Evolutionary conservation across 2,329 filamentous ascomycete genomes (phyloP).

Genomic region (Xylaria sp.): DNA sequence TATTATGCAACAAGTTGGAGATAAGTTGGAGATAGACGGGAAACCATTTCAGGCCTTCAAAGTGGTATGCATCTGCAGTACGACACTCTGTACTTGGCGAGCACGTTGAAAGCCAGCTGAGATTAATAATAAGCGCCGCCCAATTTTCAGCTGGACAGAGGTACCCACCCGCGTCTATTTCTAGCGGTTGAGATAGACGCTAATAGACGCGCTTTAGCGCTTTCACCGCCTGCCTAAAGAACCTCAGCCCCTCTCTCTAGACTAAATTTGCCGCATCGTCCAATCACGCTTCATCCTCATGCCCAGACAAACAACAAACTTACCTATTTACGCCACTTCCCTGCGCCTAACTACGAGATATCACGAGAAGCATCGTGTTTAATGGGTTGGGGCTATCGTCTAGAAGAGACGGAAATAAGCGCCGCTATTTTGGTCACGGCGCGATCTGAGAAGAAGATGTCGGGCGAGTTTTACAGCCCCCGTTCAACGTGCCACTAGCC

Average conservation of each 20-base stretch:
- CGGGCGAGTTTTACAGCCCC: slow-evolving; percentile 3
- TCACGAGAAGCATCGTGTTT: slow-evolving; percentile 2
- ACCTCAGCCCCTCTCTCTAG: slow-evolving; percentile 2
- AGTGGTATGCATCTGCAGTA: slow-evolving; percentile 27
- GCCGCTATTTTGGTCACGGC: neutral
- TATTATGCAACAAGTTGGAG: no score
- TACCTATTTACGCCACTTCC: slow-evolving; percentile 12
- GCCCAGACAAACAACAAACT: slow-evolving; percentile 7
- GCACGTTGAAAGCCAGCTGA: slow-evolving; percentile 13
- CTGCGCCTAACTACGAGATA: slow-evolving; percentile 7
- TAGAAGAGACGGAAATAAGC: neutral
- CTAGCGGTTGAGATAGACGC: slow-evolving; percentile 2
- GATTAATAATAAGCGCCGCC: slow-evolving; percentile 28
- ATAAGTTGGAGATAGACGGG: slow-evolving; percentile 10
- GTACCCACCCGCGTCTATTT: neutral
- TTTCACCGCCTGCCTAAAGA: slow-evolving; percentile 38
- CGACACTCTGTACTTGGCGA: slow-evolving; percentile 7
- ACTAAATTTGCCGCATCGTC: slow-evolving; percentile 25
- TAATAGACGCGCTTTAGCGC: slow-evolving; percentile 25
- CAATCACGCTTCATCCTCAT: slow-evolving; percentile 21
- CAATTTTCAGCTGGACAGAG: slow-evolving; percentile 20
- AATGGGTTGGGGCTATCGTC: neutral
- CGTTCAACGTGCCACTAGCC: slow-evolving; percentile 17
- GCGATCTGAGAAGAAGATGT: slow-evolving; percentile 15
- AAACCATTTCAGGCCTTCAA: neutral